Conservation (phyloP, 345 rosid species). For the Populus pruinosa region DNA sequence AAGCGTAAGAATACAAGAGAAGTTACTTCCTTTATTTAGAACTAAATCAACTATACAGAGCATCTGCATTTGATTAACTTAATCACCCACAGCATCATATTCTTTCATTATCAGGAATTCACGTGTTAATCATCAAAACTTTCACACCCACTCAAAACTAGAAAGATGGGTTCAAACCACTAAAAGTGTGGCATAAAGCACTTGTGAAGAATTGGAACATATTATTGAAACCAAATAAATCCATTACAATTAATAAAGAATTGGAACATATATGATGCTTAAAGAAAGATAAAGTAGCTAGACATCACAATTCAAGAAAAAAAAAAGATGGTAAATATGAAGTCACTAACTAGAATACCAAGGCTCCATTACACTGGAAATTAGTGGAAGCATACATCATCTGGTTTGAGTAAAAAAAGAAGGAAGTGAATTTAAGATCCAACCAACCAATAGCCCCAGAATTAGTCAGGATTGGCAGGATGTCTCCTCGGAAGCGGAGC, state of each 20-base stretch:
- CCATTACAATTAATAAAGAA: not conserved
- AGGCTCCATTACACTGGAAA: not conserved
- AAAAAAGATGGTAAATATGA: not conserved
- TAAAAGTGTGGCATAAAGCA: not conserved
- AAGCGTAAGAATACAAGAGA: not conserved
- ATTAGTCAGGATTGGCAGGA: not conserved
- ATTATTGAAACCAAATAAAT: not conserved
- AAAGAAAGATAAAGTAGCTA: not conserved
- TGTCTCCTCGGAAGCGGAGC: not conserved
- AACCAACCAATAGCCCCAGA: not conserved
- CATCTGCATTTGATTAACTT: not conserved
- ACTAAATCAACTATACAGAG: not conserved
- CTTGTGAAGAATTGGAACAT: not conserved
- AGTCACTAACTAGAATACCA: not conserved
- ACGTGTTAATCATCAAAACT: not conserved
- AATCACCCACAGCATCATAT: not conserved
- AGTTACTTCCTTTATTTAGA: not conserved
- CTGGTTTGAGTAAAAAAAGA: not conserved
- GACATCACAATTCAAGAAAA: not conserved
- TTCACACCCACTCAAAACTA: not conserved
- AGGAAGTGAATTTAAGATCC: not conserved
- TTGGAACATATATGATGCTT: not conserved
- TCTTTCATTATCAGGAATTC: not conserved
- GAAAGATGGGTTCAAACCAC: not conserved
- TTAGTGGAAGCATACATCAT: not conserved